Evolutionary conservation across 768 basidiomycete genomes (phyloP), one percentile per base, ranked within the genome.

Genomic region (Kwoniella sp.): DNA sequence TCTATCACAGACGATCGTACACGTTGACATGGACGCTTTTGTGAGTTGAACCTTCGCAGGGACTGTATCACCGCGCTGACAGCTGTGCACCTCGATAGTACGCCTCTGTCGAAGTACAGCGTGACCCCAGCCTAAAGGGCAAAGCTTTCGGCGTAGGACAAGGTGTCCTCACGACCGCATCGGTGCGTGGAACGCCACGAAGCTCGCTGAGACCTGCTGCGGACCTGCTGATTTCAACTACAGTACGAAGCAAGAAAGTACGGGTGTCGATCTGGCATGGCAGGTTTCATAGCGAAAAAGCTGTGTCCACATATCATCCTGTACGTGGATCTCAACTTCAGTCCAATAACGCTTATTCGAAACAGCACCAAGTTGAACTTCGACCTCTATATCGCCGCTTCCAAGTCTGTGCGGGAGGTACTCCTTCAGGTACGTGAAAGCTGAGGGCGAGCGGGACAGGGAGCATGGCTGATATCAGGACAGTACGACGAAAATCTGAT

Each of bases 11-110:
- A 80, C 76, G 17, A 88, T 99, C 54, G 87, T 96, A 5, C 91
- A 98, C 68, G 84, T 95, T 26, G 95, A 99, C 67, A 90, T 92
- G 83, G 93, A 96, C 71, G 89, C 89, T 3, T 95, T 93, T 76
- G 63, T 65, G 34, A 46, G 57, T 52, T 36, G 12, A 85, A 34
- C 31, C 0, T 78, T 86, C 19, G 27, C 12, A 27, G 15, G 1
- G 77, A 83, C 32, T 15, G 15, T 28, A 12, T 48, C 7, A 8
- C 23, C 20, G 34, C 14, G 15, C 12, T 34, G 0, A 8, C 25
- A 42, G 43, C 59, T 63, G 23, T 36, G 14, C 25, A 23, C 14
- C n/a, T 34, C 4, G 8, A 76, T 33, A 73, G 71, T 60, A 81
- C 86, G 31, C 75, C 2, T 63, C 67, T 12, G 68, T 66, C 19